These are phyloP conservation scores for Begonia peltatifolia DNA, from an alignment of 306 rosid genomes.

Conservation along the genomic window DNA sequence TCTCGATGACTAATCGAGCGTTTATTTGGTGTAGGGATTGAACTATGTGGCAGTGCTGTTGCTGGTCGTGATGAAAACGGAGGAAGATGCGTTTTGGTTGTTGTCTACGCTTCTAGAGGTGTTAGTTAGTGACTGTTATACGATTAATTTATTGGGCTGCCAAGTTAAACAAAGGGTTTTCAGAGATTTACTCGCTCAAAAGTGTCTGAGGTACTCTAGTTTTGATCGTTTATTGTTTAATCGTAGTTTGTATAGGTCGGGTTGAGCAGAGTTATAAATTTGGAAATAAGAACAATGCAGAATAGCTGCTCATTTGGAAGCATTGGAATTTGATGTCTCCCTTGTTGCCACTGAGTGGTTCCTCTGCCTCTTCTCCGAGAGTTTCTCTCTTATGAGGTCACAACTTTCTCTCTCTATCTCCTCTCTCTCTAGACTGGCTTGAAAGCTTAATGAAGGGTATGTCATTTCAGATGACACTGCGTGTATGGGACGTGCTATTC, in stretches of 20 bases:
- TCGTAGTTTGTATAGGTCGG: conserved; percentile 11
- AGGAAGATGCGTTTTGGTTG: conserved; percentile 99
- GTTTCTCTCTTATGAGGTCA: too few relatives aligned
- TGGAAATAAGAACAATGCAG: conserved; percentile 32
- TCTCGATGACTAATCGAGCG: too few relatives aligned
- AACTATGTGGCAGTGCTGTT: conserved; percentile 89
- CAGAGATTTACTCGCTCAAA: conserved; percentile 62
- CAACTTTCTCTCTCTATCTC: too few relatives aligned
- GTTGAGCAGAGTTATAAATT: conserved; percentile 1
- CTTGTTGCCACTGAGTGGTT: conserved; percentile 99
- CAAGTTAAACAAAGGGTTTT: conserved; percentile 98
- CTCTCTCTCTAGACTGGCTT: background rate
- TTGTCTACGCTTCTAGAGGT: conserved; percentile 90
- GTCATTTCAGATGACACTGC: conserved; percentile 51
- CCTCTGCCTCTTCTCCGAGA: conserved; percentile 85
- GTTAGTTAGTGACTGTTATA: conserved; percentile 83
- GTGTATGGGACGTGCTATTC: conserved; percentile 98
- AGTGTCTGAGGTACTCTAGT: conserved; percentile 68
- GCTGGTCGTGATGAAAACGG: conserved; percentile 95
- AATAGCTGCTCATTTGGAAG: conserved; percentile 74
- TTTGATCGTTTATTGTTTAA: background rate
- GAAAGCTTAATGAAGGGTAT: conserved; percentile 11
- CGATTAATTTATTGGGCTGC: conserved; percentile 87
- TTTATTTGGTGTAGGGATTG: conserved; percentile 52
- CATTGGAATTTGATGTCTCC: conserved; percentile 84